These are phyloP conservation scores for Chenopodium berlandieri DNA, from an alignment of 148 eudicot genomes.

Conservation along the genomic window DNA sequence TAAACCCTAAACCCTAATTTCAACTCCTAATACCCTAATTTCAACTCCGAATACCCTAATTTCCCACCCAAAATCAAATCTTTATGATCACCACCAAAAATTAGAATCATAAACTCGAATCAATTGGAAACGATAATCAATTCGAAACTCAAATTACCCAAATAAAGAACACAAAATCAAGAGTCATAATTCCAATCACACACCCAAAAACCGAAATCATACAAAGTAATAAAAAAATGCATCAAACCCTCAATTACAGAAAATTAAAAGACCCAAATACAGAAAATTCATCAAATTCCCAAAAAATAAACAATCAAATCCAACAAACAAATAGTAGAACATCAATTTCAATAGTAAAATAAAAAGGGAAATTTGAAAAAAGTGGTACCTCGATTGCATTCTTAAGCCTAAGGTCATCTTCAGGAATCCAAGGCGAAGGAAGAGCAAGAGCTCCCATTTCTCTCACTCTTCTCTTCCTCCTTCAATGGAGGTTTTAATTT, in stretches of 20 bases:
- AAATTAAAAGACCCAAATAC: neutral
- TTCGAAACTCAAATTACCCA: neutral
- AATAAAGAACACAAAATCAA: neutral
- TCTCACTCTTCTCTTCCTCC: neutral
- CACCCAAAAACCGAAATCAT: neutral
- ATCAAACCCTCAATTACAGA: neutral
- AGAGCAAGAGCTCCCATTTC: conserved; percentile 55
- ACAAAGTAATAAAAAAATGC: neutral
- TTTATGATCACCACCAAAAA: neutral
- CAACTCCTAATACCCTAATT: conserved; percentile 3
- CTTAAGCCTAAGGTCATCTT: conserved; percentile 67
- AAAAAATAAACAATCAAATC: neutral
- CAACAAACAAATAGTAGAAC: neutral
- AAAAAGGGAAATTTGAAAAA: neutral
- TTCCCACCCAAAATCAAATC: neutral
- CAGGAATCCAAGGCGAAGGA: conserved; percentile 52
- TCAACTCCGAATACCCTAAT: neutral
- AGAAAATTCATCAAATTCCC: neutral
- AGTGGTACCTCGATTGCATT: conserved; percentile 61
- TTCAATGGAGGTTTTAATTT: neutral
- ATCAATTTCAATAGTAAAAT: neutral
- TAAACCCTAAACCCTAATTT: conserved; percentile 10
- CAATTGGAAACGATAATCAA: neutral
- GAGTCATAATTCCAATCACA: neutral
- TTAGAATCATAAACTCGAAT: neutral